These are phyloP conservation scores for Chloranthus sessilifolius DNA, from an alignment of 164 flowering plant genomes.

Conservation along the genomic window DNA sequence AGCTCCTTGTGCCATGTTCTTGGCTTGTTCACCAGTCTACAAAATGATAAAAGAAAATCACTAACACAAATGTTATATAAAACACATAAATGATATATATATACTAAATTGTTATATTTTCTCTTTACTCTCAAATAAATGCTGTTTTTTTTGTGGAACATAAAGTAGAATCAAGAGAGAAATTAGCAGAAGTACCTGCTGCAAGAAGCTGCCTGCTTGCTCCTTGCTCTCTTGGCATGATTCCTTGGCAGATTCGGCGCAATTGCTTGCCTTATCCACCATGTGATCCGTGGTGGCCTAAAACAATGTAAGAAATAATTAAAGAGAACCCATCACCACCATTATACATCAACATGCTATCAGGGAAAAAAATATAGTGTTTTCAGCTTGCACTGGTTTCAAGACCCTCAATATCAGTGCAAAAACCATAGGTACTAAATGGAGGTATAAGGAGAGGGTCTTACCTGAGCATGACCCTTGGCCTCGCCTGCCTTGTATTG, in stretches of 20 bases:
- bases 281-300: conserved; percentile 4
- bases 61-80: neutral
- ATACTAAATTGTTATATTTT: neutral
- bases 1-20: conserved; percentile 11
- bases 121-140: no score
- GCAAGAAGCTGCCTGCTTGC: neutral
- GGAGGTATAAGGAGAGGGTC: neutral
- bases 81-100: neutral
- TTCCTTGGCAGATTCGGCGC: neutral
- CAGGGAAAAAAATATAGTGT: neutral
- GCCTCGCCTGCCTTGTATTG: conserved; percentile 11
- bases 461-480: conserved; percentile 14
- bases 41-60: neutral
- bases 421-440: neutral
- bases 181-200: conserved; percentile 1
- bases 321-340: conserved; percentile 1
- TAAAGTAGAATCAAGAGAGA: neutral
- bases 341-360: neutral
- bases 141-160: no score
- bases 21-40: conserved; percentile 6
- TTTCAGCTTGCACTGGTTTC: neutral
- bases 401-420: neutral
- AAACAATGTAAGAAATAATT: neutral
- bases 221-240: neutral
- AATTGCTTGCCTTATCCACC: neutral